Base-by-base conservation (phyloP, 2,329 filamentous ascomycete genomes). In the Thelonectria discophora region DNA sequence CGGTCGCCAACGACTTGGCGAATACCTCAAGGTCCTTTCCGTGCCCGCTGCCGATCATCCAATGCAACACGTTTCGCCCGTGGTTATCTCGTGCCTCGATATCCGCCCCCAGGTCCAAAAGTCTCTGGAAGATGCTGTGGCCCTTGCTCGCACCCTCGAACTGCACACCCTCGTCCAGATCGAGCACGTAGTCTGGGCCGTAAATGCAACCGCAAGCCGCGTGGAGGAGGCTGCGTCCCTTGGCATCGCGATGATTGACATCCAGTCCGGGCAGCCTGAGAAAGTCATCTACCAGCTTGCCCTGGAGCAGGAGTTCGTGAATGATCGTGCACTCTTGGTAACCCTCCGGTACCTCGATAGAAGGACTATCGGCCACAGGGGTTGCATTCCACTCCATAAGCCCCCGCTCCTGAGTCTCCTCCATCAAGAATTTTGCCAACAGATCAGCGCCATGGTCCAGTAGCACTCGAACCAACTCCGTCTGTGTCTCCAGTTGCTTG, bases 401-500 rank as follows among this genome's bases (percentile, higher is more conserved):
- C 1, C 24, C 2, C 12, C 5, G 18, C 15, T 21, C 27, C 5
- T 17, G 10, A 4, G n/a, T 5, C 12, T 15, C 4, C 24, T 46
- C 42, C 12, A 20, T 32, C 24, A 48, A 13, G 17, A 68, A 67
- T 7, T 54, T 64, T 9, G 61, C 65, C 21, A 70, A 70, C 1
- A 71, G 73, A 50, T 73, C 58, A 1, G 69, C 72, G 2, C 73
- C 73, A 32, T 72, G 64, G 1, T 65, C 55, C 13, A 75, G 53
- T 3, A 74, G 48, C 1, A 66, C 7, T 3, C 60, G 46, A 17
- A 71, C 43, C 12, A 70, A 30, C 24, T 52, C 37, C 12, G n/a
- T 8, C 1, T 5, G 13, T 11, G 8, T 8, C 50, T 53, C 32
- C 11, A 51, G 11, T 5, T 42, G 3, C 13, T n/a, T n/a, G 7